Percentiles rank a stretch among this genome's conserved stretches.
Evolutionary conservation across 352 stramenopile genomes (phyloP).

Genomic region (Thraustochytrium sp.): DNA sequence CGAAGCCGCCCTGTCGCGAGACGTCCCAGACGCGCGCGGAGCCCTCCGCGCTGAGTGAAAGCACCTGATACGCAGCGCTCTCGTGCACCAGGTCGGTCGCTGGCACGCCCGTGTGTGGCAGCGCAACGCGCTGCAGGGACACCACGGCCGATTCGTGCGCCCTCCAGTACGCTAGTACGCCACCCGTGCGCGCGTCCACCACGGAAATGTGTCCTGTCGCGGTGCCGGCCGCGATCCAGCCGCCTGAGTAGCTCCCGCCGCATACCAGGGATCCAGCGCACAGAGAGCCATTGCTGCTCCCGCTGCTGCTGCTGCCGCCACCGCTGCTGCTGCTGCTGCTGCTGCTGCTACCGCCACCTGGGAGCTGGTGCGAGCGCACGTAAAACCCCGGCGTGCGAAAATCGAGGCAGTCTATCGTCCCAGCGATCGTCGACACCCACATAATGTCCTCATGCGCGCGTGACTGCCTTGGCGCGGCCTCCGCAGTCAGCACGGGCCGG

Average conservation of each 20-base stretch:
- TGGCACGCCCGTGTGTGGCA: neutral
- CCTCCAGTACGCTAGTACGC: neutral
- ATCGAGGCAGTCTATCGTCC: slow-evolving; percentile 11
- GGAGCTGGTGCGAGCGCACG: slow-evolving; percentile 17
- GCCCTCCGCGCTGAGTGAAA: neutral
- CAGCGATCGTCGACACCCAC: neutral
- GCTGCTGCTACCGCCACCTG: neutral
- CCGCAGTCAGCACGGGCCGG: neutral
- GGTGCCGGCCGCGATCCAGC: slow-evolving; percentile 1
- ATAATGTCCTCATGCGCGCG: neutral
- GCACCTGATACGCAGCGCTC: neutral
- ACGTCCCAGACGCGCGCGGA: slow-evolving; percentile 34
- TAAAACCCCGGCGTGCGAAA: neutral
- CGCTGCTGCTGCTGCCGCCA: neutral
- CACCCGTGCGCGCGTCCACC: neutral
- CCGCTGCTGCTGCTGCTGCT: neutral
- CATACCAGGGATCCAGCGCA: slow-evolving; percentile 5
- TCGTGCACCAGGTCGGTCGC: neutral
- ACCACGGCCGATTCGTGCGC: neutral
- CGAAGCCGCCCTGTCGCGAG: neutral
- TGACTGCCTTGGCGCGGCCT: neutral
- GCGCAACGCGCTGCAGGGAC: neutral
- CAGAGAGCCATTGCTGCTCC: neutral
- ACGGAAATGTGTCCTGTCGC: slow-evolving; percentile 1
- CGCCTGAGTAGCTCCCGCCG: neutral